phyloP scores from a whole-genome alignment of 305 asterid species.

The Solanum chacoense region DNA sequence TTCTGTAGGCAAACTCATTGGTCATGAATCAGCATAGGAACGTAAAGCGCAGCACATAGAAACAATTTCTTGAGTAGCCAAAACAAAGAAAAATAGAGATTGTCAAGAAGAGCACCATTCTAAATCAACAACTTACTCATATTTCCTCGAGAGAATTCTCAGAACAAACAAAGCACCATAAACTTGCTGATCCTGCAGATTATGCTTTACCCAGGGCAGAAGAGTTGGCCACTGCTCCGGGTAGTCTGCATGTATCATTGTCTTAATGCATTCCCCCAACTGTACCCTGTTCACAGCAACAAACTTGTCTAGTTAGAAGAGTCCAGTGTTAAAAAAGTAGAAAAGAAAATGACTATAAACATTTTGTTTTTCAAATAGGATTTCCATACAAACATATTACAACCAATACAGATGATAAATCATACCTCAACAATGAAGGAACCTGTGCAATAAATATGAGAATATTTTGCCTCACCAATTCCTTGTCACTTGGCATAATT shows the following conservation, averaged over 20 bases:
- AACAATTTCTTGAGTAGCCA: neutral
- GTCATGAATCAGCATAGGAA: neutral
- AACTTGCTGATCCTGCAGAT: slow-evolving; percentile 88
- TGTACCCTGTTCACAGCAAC: slow-evolving; percentile 55
- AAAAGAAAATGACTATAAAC: neutral
- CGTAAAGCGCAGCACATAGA: neutral
- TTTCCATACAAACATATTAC: neutral
- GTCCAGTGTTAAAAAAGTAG: neutral
- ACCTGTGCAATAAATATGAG: slow-evolving; percentile 65
- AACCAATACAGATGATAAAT: neutral
- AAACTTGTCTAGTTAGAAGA: neutral
- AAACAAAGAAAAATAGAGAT: neutral
- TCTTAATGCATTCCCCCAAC: slow-evolving; percentile 91
- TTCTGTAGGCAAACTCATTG: neutral
- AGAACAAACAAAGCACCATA: slow-evolving; percentile 89
- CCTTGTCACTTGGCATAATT: slow-evolving; percentile 79
- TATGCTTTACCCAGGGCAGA: slow-evolving; percentile 82
- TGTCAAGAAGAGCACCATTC: neutral
- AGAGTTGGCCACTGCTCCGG: slow-evolving; percentile 98
- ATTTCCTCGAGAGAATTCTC: slow-evolving; percentile 87
- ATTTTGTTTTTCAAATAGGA: neutral
- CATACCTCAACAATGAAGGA: slow-evolving; percentile 82
- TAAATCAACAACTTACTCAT: slow-evolving; percentile 55
- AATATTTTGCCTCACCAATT: slow-evolving; percentile 76
- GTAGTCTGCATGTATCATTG: slow-evolving; percentile 76